These are phyloP conservation scores for Elongisporangium anandrum DNA, from an alignment of 352 stramenopile genomes.

Conservation along the genomic window DNA sequence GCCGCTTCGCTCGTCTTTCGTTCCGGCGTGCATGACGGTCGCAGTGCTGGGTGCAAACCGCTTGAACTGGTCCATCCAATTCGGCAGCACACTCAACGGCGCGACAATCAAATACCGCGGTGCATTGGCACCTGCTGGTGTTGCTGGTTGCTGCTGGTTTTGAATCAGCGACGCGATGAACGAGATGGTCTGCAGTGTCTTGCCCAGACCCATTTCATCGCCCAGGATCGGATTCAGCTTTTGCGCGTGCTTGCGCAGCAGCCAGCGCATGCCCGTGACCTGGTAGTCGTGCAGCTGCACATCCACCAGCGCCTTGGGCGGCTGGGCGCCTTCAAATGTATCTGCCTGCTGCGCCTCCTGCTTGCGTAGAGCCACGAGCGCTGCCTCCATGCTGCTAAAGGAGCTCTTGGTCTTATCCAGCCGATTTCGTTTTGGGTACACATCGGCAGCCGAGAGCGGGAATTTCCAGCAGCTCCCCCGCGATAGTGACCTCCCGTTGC, in stretches of 20 bases:
- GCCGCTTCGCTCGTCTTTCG: slow-evolving; percentile 38
- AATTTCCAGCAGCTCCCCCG: no score
- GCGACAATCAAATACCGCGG: slow-evolving; percentile 52
- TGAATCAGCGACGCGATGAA: slow-evolving; percentile 52
- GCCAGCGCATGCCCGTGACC: slow-evolving; percentile 54
- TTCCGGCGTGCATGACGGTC: slow-evolving; percentile 50
- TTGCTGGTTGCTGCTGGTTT: neutral
- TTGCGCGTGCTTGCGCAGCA: slow-evolving; percentile 57
- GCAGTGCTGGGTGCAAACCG: slow-evolving; percentile 54
- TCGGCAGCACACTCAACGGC: slow-evolving; percentile 75
- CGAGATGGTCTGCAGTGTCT: slow-evolving; percentile 77
- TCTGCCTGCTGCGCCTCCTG: slow-evolving; percentile 18
- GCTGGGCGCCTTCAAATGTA: slow-evolving; percentile 11
- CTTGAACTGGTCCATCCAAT: slow-evolving; percentile 81
- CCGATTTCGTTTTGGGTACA: neutral
- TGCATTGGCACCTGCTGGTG: neutral
- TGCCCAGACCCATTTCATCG: slow-evolving; percentile 83
- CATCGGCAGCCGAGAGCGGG: no score
- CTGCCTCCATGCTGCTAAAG: slow-evolving; percentile 47
- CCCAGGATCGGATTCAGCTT: slow-evolving; percentile 68
- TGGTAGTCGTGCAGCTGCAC: slow-evolving; percentile 73
- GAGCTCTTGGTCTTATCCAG: neutral
- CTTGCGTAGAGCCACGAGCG: slow-evolving; percentile 32
- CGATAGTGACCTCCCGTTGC: no score
- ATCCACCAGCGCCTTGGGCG: slow-evolving; percentile 41